Evolutionary conservation across 2,329 filamentous ascomycete genomes (phyloP), one percentile per base, ranked within the genome.

Genomic region (Epichloe sibirici): DNA sequence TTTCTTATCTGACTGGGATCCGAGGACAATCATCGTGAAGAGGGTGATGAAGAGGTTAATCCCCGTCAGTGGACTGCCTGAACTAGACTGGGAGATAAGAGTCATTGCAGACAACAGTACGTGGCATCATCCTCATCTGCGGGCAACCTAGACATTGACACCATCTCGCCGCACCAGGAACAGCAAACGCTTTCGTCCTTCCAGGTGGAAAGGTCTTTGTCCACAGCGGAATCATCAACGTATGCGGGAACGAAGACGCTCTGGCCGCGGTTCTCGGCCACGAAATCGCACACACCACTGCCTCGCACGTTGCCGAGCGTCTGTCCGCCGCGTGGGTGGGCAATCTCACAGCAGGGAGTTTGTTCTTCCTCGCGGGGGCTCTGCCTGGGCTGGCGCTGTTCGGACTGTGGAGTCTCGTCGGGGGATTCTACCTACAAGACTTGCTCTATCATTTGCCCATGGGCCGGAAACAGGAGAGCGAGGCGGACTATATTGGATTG

Each of bases 141-240:
- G 28, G 28, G 28, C 28, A 8, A 31, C 28, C 7, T 31, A 4
- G 8, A 4, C 5, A 13, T 7, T 44, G 5, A 44, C 42, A 12
- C 17, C 17, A 31, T 11, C 7, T 9, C 45, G 5, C 8, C 5
- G 11, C 34, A 37, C n/a, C 49, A 74, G 71, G 61, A 42, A 77
- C 76, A 40, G 74, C 76, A 57, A 91, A 91, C 60, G 87, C 87
- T 0, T 89, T 90, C 62, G 86, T 91, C 1, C 75, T 89, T 5
- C 86, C 87, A 0, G 86, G 82, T 4, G 86, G 86, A 25, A 89
- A 90, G 60, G 86, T 91, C 0, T 90, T 90, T 63, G 86, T 91
- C 2, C 85, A 82, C 62, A 84, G 80, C 57, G 86, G 87, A 39
- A 81, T 91, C 35, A 66, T 90, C 51, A 74, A 76, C n/a, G 70